Percentiles rank a stretch among this genome's conserved stretches.
phyloP scores from a whole-genome alignment of 73 alveolate genomes.

The Paramecium tetraurelia region DNA sequence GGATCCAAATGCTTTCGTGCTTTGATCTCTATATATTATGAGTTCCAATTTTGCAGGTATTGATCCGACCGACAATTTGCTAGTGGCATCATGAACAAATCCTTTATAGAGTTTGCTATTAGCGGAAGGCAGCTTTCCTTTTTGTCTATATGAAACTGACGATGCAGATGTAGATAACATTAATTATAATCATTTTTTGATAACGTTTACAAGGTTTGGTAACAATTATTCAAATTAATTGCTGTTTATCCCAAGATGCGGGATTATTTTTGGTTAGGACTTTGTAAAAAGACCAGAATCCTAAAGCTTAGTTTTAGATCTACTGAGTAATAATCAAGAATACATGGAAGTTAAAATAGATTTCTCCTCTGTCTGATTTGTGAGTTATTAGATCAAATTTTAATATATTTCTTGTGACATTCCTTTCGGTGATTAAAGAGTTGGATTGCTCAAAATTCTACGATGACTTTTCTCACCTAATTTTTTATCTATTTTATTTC shows the following conservation, averaged over 20 bases:
- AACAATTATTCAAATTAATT: not conserved
- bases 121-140: slow-evolving; percentile 52
- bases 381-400: not conserved
- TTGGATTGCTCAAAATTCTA: not conserved
- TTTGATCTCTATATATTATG: slow-evolving; percentile 44
- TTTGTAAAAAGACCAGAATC: not conserved
- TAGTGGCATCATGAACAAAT: slow-evolving; percentile 59
- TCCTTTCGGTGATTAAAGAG: not conserved
- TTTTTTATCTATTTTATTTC: not conserved
- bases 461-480: not conserved
- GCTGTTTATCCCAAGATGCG: not conserved
- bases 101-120: slow-evolving; percentile 50
- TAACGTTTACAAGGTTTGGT: not conserved
- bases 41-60: slow-evolving; percentile 63
- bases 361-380: not conserved
- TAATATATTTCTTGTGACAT: not conserved
- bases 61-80: slow-evolving; percentile 54
- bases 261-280: not conserved
- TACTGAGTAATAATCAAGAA: not conserved
- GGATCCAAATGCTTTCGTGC: slow-evolving; percentile 61
- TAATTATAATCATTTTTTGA: slow-evolving; percentile 19
- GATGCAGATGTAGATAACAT: slow-evolving; percentile 56
- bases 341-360: not conserved
- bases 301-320: not conserved
- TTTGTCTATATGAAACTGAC: slow-evolving; percentile 37